A percentile compares a stretch with the other conserved stretches of the same genome.
Conservation (phyloP, 148 eudicot genomes). For the Gaultheria prostrata region DNA sequence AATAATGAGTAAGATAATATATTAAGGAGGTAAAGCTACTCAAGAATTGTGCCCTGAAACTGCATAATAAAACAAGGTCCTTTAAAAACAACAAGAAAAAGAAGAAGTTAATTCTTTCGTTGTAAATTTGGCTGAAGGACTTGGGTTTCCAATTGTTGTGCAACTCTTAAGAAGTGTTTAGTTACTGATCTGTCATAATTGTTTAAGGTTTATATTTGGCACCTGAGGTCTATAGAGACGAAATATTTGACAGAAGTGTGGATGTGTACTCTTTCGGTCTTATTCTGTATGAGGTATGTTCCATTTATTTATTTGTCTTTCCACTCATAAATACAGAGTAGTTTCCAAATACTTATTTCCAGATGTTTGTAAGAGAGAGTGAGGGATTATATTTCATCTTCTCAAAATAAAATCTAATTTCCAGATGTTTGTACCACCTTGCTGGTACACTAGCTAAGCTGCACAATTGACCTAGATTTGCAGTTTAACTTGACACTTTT, state of each 20-base stretch:
- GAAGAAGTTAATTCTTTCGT: neutral
- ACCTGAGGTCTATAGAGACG: constrained; percentile 78
- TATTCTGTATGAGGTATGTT: constrained; percentile 87
- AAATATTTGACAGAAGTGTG: constrained; percentile 83
- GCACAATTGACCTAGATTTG: neutral
- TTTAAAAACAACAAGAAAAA: too few relatives aligned
- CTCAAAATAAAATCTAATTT: neutral
- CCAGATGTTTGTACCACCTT: neutral
- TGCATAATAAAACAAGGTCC: neutral
- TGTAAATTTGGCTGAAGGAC: constrained; percentile 4
- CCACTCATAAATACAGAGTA: neutral
- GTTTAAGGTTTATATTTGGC: constrained; percentile 70
- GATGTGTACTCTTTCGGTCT: constrained; percentile 87
- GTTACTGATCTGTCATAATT: constrained; percentile 8
- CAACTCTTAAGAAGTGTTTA: neutral
- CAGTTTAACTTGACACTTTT: constrained; percentile 3
- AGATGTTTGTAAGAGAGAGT: neutral
- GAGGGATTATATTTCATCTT: neutral
- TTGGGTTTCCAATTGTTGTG: neutral
- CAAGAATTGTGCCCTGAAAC: neutral
- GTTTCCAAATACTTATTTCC: neutral
- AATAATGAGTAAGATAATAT: neutral
- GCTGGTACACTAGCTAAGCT: neutral
- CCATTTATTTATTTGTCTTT: neutral
- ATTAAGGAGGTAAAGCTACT: neutral